Evolutionary conservation across 495 filamentous ascomycete species (phyloP), one percentile per base, ranked within the genome.

Genomic region (Penicillium roqueforti): DNA sequence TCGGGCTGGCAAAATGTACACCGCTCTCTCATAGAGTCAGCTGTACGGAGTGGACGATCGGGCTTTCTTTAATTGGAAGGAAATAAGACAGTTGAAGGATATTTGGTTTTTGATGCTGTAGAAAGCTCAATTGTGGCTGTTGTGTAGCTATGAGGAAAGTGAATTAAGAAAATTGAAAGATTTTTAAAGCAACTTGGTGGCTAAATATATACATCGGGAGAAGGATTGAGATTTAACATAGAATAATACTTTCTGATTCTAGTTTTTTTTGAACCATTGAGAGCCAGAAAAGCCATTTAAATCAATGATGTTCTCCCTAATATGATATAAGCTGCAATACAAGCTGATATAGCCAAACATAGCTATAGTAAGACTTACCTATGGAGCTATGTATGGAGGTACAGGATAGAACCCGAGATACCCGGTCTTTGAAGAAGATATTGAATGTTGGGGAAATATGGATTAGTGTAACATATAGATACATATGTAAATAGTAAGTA

Each of bases 1-100:
- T 38, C 38, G 20, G 19, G 34, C 11, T 20, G 51, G 51, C 51
- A 54, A 25, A 54, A 54, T 25, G 23, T 42, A 52, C 50, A 52
- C 50, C 50, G 50, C 50, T 26, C 34, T 18, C 23, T 7, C 13
- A 20, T 13, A 22, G 29, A 10, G n/a, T 38, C 13, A 1, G 26
- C 2, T 31, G 9, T 34, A 28, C 8, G 23, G 6, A 4, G 22
- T 43, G 26, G n/a, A 14, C 19, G 10, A 46, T 20, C 29, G 11
- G 25, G 4, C n/a, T 34, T 28, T 28, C n/a, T 28, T 45, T 7
- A 18, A 29, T 28, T 45, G 42, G 3, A n/a, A 19, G 8, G 4
- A 26, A 43, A 40, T 3, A 13, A 34, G 6, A 6, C 5, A n/a
- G 14, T 19, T 22, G 37, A 4, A 22, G 13, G 2, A 2, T 4